Evolutionary conservation across 139 green algal species (phyloP).

Genomic region (Auxenochlorella pyrenoidosa): DNA sequence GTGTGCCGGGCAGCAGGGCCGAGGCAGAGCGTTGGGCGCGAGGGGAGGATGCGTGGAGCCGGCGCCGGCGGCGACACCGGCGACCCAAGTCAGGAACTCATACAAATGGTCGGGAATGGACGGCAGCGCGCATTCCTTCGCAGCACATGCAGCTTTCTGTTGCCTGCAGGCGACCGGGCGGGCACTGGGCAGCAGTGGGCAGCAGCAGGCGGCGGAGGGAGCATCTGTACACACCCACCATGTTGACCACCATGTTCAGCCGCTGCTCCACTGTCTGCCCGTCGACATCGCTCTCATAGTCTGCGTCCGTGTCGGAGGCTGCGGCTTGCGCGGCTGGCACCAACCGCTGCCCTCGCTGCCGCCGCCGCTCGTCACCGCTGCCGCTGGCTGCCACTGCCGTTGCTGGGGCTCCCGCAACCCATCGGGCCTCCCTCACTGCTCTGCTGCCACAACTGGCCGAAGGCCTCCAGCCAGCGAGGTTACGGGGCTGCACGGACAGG

Average conservation of each 20-base stretch:
- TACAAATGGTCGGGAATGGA: too few species aligned
- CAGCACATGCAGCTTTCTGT: too few species aligned
- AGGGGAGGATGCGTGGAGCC: too few species aligned
- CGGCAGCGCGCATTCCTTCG: too few species aligned
- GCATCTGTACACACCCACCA: not conserved
- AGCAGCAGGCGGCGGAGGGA: too few species aligned
- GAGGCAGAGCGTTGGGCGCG: too few species aligned
- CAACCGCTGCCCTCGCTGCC: not conserved
- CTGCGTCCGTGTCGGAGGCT: not conserved
- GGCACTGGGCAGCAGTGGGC: not conserved
- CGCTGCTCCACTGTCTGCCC: slow-evolving; percentile 26
- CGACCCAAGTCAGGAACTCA: too few species aligned
- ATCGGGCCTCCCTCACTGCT: not conserved
- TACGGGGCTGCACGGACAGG: not conserved
- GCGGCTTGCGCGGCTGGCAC: not conserved
- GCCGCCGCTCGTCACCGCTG: not conserved
- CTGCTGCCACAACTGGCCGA: not conserved
- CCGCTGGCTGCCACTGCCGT: not conserved
- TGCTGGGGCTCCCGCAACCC: not conserved
- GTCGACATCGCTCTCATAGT: slow-evolving; percentile 25
- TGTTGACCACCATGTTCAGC: slow-evolving; percentile 18
- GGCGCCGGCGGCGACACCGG: too few species aligned
- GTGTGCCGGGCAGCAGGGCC: not conserved
- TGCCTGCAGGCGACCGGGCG: too few species aligned
- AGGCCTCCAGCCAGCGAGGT: not conserved